Evolutionary conservation across 148 eudicot genomes (phyloP).

Genomic region (Chenopodium quinoa): DNA sequence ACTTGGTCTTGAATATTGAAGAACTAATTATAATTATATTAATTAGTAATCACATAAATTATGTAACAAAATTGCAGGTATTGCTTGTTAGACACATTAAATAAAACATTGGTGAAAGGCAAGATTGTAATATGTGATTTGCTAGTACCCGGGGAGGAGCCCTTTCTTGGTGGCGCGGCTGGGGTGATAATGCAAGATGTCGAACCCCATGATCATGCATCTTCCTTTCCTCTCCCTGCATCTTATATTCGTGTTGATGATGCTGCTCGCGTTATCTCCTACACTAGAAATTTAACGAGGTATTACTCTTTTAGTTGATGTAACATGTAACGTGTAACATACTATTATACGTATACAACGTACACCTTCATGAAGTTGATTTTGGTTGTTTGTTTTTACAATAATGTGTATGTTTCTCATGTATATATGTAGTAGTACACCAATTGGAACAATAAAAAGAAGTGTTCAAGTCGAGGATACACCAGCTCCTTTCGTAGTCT

Average conservation of each 20-base stretch:
- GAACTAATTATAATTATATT: too few species aligned
- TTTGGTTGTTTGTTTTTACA: too few species aligned
- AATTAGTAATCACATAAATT: too few species aligned
- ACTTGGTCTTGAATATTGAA: too few species aligned
- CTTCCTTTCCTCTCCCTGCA: slow-evolving; percentile 29
- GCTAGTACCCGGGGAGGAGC: neutral
- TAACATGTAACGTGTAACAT: too few species aligned
- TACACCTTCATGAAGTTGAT: neutral
- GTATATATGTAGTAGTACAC: slow-evolving; percentile 11
- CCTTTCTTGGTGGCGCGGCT: slow-evolving; percentile 28
- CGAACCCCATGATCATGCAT: neutral
- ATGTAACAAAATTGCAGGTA: slow-evolving; percentile 13
- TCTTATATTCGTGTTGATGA: slow-evolving; percentile 25
- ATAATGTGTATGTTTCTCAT: too few species aligned
- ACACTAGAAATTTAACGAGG: slow-evolving; percentile 30
- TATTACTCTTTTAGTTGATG: neutral
- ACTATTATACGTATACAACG: too few species aligned
- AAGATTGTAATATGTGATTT: slow-evolving; percentile 30
- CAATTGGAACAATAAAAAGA: slow-evolving; percentile 29
- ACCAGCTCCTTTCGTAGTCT: slow-evolving; percentile 28
- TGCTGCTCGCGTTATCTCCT: slow-evolving; percentile 21
- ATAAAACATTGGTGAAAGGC: slow-evolving; percentile 24
- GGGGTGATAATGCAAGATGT: slow-evolving; percentile 32
- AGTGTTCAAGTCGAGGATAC: slow-evolving; percentile 19
- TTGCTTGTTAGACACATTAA: slow-evolving; percentile 13